Conservation (phyloP, 1,284 basidiomycete genomes). For the Lignosus rhinocerotis region DNA sequence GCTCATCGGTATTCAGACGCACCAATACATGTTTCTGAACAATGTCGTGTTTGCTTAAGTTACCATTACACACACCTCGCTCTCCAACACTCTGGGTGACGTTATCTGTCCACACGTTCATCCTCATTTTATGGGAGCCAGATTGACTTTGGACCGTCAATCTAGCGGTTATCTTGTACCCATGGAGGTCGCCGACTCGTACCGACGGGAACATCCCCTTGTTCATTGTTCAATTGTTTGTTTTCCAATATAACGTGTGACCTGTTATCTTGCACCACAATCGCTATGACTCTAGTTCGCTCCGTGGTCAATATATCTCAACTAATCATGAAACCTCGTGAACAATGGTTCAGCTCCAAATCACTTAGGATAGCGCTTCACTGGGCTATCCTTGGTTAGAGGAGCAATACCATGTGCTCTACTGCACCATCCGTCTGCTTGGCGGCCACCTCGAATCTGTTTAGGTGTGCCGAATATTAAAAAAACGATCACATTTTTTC, state of each 20-base stretch:
- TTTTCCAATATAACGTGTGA: background rate
- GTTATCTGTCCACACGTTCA: constrained; percentile 64
- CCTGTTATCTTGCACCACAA: background rate
- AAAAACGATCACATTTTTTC: constrained; percentile 19
- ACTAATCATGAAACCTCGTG: too few species aligned
- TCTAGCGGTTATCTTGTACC: constrained; percentile 16
- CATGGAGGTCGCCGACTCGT: constrained; percentile 18
- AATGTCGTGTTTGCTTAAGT: background rate
- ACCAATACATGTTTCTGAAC: constrained; percentile 1
- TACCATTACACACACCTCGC: constrained; percentile 35
- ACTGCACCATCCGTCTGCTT: constrained; percentile 13
- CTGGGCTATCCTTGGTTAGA: constrained; percentile 73
- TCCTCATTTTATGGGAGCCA: constrained; percentile 89
- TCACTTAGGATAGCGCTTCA: constrained; percentile 79
- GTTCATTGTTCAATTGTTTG: background rate
- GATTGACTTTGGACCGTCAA: constrained; percentile 29
- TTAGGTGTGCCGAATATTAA: constrained; percentile 21
- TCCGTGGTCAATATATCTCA: too few species aligned
- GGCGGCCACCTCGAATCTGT: constrained; percentile 11
- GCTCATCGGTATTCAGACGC: background rate
- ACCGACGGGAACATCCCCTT: constrained; percentile 14
- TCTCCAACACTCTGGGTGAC: constrained; percentile 89
- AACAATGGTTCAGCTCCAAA: constrained; percentile 65
- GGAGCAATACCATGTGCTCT: constrained; percentile 19
- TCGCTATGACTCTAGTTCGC: too few species aligned